Conservation (phyloP, 2,329 filamentous ascomycete genomes). For the Ophiocordyceps camponoti-rufipedis region DNA sequence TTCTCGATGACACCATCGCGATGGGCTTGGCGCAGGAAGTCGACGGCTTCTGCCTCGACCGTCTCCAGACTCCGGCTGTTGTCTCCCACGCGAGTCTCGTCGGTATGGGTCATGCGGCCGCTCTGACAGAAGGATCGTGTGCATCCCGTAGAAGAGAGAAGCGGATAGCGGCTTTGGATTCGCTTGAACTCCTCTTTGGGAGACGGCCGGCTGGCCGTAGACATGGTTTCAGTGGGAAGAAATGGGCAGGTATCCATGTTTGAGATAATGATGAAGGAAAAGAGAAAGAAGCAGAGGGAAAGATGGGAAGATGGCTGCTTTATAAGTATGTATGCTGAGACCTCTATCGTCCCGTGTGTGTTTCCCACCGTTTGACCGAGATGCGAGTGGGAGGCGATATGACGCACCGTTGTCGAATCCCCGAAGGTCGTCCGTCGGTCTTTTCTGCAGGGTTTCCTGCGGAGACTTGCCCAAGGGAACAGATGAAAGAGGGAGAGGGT, state of each 20-base stretch:
- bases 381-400: too few relatives aligned
- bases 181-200: constrained; percentile 1
- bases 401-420: too few relatives aligned
- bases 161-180: constrained; percentile 1
- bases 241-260: not conserved
- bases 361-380: too few relatives aligned
- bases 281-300: not conserved
- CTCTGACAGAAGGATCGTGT: constrained; percentile 1
- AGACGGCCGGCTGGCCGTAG: not conserved
- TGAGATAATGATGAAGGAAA: not conserved
- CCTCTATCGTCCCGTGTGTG: too few relatives aligned
- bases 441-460: too few relatives aligned
- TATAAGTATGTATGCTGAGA: too few relatives aligned
- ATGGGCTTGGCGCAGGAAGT: constrained; percentile 1
- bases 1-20: constrained; percentile 1
- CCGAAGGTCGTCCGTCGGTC: too few relatives aligned
- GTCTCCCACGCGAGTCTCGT: not conserved
- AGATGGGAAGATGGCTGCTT: too few relatives aligned
- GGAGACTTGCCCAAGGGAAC: too few relatives aligned
- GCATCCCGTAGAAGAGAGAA: constrained; percentile 1
- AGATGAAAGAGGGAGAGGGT: too few relatives aligned
- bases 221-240: not conserved
- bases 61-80: not conserved
- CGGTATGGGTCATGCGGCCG: constrained; percentile 1
- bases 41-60: not conserved